Evolutionary conservation across 2,329 filamentous ascomycete species (phyloP).

Genomic region (Ambrosiella beaveri): DNA sequence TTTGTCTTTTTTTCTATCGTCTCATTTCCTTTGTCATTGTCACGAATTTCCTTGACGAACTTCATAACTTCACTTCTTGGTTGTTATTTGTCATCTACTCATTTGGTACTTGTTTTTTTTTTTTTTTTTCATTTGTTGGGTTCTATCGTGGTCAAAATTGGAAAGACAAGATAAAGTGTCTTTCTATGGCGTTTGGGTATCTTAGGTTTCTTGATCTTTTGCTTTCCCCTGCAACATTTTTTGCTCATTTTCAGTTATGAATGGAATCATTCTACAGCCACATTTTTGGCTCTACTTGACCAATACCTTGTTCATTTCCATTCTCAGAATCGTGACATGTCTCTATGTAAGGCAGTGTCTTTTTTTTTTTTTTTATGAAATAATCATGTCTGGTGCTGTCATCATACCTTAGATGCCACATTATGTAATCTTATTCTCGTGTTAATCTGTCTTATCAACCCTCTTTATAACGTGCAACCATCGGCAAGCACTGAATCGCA

Average conservation of each 20-base stretch:
- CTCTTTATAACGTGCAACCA: background rate
- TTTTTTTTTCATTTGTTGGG: background rate
- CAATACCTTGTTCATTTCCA: background rate
- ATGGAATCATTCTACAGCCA: background rate
- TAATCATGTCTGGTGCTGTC: background rate
- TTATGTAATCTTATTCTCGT: background rate
- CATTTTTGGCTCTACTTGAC: background rate
- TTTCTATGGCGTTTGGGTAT: background rate
- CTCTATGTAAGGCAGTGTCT: background rate
- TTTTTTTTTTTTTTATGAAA: background rate
- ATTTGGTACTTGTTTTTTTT: slow-evolving; percentile 1
- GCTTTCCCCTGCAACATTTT: background rate
- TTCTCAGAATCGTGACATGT: background rate
- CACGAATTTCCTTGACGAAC: slow-evolving; percentile 5
- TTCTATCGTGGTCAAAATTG: background rate
- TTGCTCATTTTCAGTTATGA: background rate
- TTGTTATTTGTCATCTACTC: slow-evolving; percentile 4
- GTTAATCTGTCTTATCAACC: background rate
- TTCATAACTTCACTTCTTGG: background rate
- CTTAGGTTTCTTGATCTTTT: background rate
- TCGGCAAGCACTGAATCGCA: background rate
- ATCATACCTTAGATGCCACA: background rate
- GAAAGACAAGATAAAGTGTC: background rate
- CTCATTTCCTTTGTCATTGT: background rate
- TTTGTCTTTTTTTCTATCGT: slow-evolving; percentile 5